Conservation (phyloP, 805 yeast genomes). For the Torulaspora quercuum region DNA sequence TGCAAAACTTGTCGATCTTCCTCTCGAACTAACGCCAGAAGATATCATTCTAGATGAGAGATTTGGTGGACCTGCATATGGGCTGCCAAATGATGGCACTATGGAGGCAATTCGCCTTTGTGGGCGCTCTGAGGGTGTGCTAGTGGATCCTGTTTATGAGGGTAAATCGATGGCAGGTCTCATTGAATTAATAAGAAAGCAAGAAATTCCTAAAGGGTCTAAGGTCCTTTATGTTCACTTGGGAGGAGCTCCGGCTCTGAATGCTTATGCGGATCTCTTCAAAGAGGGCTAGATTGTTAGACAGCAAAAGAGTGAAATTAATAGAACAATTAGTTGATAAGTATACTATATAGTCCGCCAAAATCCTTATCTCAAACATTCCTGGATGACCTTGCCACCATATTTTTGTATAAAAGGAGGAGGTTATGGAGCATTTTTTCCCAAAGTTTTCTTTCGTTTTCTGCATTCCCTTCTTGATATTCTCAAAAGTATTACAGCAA, state of each 20-base stretch:
- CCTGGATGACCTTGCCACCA: neutral
- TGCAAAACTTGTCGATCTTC: conserved; percentile 34
- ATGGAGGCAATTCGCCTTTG: conserved; percentile 38
- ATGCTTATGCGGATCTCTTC: conserved; percentile 21
- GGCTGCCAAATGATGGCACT: conserved; percentile 39
- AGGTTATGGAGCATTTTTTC: conserved; percentile 2
- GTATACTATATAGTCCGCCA: neutral
- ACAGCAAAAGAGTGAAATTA: too few species aligned
- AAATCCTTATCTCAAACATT: neutral
- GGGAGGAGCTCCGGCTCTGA: conserved; percentile 34
- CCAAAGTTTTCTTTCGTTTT: neutral
- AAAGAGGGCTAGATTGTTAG: conserved; percentile 7
- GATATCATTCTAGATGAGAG: conserved; percentile 34
- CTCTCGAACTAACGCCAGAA: conserved; percentile 23
- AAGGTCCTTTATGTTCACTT: conserved; percentile 35
- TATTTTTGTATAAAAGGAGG: conserved; percentile 4
- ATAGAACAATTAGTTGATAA: neutral
- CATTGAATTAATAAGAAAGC: conserved; percentile 29
- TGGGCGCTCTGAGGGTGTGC: conserved; percentile 37
- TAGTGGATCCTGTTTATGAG: conserved; percentile 39
- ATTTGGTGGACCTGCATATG: conserved; percentile 37
- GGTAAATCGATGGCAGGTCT: conserved; percentile 39
- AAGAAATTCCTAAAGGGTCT: conserved; percentile 30
- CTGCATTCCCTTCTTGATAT: neutral
- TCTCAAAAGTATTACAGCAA: neutral